Evolutionary conservation across 495 filamentous ascomycete genomes (phyloP), one percentile per base, ranked within the genome.

Genomic region (Pseudevernia furfuracea): DNA sequence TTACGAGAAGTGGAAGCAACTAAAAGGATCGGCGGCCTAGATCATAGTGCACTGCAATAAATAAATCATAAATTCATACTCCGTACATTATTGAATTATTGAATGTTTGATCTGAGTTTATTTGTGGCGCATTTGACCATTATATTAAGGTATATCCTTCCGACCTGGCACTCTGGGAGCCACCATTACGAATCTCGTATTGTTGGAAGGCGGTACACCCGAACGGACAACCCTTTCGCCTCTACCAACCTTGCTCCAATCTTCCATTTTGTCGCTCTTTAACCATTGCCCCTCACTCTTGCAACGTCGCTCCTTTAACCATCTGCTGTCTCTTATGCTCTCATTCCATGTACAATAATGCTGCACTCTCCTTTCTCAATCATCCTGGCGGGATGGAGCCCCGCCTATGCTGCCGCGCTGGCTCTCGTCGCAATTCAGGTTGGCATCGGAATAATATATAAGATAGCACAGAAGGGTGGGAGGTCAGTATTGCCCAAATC

Each of bases 351-450:
- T 0, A 17, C 15, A 21, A 21, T 19, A 19, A 55, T 55, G 52
- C 34, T 34, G 30, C 52, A 30, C 9, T 55, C 30, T 8, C 4
- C 52, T 34, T 23, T 55, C 5, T 55, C 30, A 12, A 34, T 1
- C 21, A 4, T 17, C 3, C 0, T 34, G 7, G 52, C 17, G 28
- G 52, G 52, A 34, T 55, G 52, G 52, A 55, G 52, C 52, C 58
- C 58, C 1, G 58, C 36, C 36, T 59, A 59, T 41, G 48, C 53
- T 6, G 67, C 69, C 4, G 69, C 69, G 11, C 59, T 71, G 14
- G 53, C 60, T 37, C 65, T 71, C 10, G 68, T 71, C 25, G 58
- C 55, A 30, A 71, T 71, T 38, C 70, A 71, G 60, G 68, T 70
- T 30, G 61, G 69, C 53, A 71, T 71, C 37, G 68, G 70, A 34